Conservation (phyloP, 345 rosid genomes). For the Salix caprea region DNA sequence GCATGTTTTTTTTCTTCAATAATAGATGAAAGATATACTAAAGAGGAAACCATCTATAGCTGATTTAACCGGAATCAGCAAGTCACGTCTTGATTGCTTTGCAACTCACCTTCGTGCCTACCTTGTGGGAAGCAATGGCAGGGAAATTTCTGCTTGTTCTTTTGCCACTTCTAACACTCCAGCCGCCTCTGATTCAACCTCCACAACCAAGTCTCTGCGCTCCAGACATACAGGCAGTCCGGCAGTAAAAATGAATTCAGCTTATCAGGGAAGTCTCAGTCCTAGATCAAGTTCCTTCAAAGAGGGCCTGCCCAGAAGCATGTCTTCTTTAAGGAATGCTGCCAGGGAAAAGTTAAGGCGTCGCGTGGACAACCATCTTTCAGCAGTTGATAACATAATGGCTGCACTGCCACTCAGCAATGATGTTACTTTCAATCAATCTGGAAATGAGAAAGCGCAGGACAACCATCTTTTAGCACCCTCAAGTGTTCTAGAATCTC, state of each 20-base stretch:
- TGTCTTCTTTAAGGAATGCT: constrained; percentile 45
- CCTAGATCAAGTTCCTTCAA: constrained; percentile 77
- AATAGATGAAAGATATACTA: constrained; percentile 78
- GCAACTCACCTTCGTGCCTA: constrained; percentile 75
- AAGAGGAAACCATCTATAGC: constrained; percentile 80
- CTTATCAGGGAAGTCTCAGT: constrained; percentile 73
- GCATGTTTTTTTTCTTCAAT: constrained; percentile 1
- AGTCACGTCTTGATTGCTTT: constrained; percentile 80
- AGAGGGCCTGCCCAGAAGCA: constrained; percentile 53
- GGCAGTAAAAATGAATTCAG: constrained; percentile 36
- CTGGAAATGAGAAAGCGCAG: constrained; percentile 26
- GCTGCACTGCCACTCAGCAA: constrained; percentile 27
- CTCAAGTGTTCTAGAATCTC: constrained; percentile 38
- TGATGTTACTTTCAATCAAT: constrained; percentile 25
- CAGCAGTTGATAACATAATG: constrained; percentile 40
- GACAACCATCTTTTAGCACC: constrained; percentile 12
- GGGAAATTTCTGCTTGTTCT: constrained; percentile 23
- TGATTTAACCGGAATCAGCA: constrained; percentile 84
- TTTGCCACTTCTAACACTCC: constrained; percentile 19
- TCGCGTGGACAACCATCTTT: constrained; percentile 50
- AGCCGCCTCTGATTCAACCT: constrained; percentile 15
- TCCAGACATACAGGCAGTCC: constrained; percentile 46
- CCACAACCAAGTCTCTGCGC: constrained; percentile 44
- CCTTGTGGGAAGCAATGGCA: constrained; percentile 56
- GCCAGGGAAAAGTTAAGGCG: constrained; percentile 61